phyloP scores from a whole-genome alignment of 495 filamentous ascomycete species.

The Penicillium pancosmium region DNA sequence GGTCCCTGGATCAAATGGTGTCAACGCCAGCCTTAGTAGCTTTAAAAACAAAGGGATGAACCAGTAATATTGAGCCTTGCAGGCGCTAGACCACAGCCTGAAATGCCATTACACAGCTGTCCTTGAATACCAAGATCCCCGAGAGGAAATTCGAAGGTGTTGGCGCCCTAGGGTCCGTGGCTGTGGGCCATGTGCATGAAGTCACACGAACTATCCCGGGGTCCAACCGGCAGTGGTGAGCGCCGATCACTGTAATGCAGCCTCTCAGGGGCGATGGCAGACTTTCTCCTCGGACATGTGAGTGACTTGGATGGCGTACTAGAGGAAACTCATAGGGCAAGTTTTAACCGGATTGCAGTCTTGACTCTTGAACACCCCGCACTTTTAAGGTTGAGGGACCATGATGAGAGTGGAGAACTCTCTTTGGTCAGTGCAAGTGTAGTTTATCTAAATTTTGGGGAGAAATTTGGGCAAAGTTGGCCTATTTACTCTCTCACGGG shows the following conservation, averaged over 20 bases:
- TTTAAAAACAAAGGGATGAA: neutral
- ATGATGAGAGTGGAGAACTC: neutral
- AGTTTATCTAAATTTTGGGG: neutral
- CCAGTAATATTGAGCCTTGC: neutral
- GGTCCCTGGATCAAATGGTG: neutral
- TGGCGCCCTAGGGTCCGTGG: neutral
- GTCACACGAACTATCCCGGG: constrained; percentile 3
- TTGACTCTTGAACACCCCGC: neutral
- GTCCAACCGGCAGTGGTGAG: neutral
- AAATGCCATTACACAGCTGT: neutral
- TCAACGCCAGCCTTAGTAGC: neutral
- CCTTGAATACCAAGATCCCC: neutral
- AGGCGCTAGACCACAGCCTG: neutral
- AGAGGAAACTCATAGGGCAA: neutral
- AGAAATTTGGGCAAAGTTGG: neutral
- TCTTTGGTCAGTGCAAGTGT: neutral
- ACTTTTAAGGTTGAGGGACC: constrained; percentile 3
- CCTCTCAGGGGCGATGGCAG: neutral
- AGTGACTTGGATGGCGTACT: neutral
- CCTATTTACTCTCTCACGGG: neutral
- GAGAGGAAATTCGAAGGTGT: neutral
- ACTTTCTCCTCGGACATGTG: neutral
- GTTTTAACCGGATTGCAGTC: neutral
- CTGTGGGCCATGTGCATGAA: constrained; percentile 1
- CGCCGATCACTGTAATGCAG: neutral